A percentile compares a stretch with the other conserved stretches of the same genome.
These are phyloP conservation scores for Microstegium vimineum DNA, from an alignment of 176 grass and related monocot species.

Conservation along the genomic window DNA sequence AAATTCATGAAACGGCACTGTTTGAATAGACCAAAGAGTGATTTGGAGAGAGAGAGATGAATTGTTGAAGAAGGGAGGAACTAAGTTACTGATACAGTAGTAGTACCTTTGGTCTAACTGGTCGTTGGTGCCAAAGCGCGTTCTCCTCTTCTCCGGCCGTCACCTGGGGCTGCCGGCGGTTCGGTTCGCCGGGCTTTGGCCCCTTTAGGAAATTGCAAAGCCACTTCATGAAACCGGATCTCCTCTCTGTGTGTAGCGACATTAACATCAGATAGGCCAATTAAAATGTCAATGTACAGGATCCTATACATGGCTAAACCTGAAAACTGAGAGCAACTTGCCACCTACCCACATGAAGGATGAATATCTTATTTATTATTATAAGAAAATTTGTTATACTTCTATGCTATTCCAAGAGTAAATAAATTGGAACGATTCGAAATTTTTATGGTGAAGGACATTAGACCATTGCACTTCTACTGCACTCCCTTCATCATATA, in stretches of 20 bases:
- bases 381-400: slow-evolving; percentile 10
- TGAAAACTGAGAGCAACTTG: slow-evolving; percentile 34
- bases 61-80: neutral
- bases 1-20: slow-evolving; percentile 10
- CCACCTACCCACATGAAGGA: slow-evolving; percentile 33
- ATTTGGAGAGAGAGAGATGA: neutral
- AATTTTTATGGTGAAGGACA: too few relatives aligned
- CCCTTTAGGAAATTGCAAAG: slow-evolving; percentile 82
- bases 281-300: slow-evolving; percentile 4
- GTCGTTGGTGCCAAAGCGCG: slow-evolving; percentile 53
- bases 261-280: slow-evolving; percentile 31
- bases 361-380: neutral
- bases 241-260: slow-evolving; percentile 48
- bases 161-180: slow-evolving; percentile 34
- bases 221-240: slow-evolving; percentile 92
- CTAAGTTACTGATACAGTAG: neutral
- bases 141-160: slow-evolving; percentile 49
- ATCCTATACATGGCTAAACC: slow-evolving; percentile 32
- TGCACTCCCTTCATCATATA: too few relatives aligned
- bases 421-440: neutral
- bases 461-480: too few relatives aligned
- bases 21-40: neutral
- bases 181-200: slow-evolving; percentile 36
- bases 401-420: slow-evolving; percentile 9
- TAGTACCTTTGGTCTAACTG: slow-evolving; percentile 60